These are phyloP conservation scores for Hortaea werneckii DNA, from an alignment of 2,329 filamentous ascomycete species.

Conservation along the genomic window DNA sequence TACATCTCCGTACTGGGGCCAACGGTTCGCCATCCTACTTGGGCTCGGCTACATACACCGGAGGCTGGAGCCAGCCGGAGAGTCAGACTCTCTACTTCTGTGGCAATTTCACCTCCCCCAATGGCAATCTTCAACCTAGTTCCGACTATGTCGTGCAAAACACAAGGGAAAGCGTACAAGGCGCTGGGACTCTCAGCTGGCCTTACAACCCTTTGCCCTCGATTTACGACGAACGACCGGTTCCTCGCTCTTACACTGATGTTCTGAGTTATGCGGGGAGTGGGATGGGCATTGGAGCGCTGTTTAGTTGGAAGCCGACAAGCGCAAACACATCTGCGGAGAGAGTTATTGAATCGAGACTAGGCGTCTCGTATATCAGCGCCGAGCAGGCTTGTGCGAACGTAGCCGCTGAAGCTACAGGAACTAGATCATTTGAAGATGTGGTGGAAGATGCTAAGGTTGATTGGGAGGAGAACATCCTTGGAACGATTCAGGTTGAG, in stretches of 20 bases:
- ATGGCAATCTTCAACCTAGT: neutral
- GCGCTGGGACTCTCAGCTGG: neutral
- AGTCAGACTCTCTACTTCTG: constrained; percentile 53
- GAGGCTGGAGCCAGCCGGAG: constrained; percentile 53
- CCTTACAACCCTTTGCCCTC: neutral
- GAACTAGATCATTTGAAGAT: constrained; percentile 2
- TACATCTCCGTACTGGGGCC: constrained; percentile 46
- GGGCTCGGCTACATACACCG: constrained; percentile 38
- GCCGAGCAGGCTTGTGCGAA: constrained; percentile 47
- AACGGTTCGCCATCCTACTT: constrained; percentile 47
- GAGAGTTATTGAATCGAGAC: constrained; percentile 25
- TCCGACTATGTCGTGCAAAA: neutral
- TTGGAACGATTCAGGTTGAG: constrained; percentile 40
- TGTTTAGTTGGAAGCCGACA: constrained; percentile 35
- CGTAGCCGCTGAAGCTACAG: constrained; percentile 46
- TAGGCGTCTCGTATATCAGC: constrained; percentile 58
- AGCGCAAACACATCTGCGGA: constrained; percentile 32
- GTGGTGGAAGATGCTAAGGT: constrained; percentile 29
- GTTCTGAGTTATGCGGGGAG: constrained; percentile 22
- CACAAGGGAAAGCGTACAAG: neutral
- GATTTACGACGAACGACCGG: constrained; percentile 37
- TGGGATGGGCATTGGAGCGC: constrained; percentile 1
- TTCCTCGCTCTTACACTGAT: constrained; percentile 4
- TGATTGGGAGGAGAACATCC: constrained; percentile 51
- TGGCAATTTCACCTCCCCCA: constrained; percentile 29